Evolutionary conservation across 2,329 filamentous ascomycete species (phyloP).

Genomic region (Phaeosphaeriaceae sp.): DNA sequence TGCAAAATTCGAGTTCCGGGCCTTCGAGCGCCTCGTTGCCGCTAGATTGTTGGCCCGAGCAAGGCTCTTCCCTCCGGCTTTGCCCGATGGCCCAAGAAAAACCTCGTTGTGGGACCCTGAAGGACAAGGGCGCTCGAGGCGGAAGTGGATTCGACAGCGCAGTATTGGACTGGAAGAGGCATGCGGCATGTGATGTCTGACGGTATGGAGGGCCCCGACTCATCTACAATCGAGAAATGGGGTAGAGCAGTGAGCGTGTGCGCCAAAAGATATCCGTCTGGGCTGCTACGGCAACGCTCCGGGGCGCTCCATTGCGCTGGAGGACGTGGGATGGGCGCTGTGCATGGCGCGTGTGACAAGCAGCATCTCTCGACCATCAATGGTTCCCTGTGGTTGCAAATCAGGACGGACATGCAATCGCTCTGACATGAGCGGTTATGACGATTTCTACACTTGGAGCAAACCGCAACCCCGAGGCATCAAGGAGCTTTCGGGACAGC

Average conservation of each 20-base stretch:
- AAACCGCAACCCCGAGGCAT: conserved; percentile 31
- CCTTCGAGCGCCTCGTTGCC: conserved; percentile 11
- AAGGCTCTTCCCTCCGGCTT: conserved; percentile 18
- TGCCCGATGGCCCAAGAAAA: conserved; percentile 25
- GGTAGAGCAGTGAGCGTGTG: conserved; percentile 20
- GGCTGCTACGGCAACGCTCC: conserved; percentile 32
- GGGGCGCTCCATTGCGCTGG: conserved; percentile 1
- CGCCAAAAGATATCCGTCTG: conserved; percentile 18
- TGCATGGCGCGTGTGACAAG: neutral
- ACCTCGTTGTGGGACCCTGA: conserved; percentile 19
- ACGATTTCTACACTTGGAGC: conserved; percentile 9
- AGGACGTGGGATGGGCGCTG: conserved; percentile 8
- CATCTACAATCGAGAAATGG: conserved; percentile 16
- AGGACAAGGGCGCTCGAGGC: neutral
- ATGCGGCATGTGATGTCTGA: conserved; percentile 1
- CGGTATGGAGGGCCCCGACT: conserved; percentile 13
- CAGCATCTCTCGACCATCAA: neutral
- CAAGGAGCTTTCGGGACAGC: conserved; percentile 28
- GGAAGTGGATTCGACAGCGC: conserved; percentile 13
- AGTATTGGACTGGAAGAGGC: conserved; percentile 20
- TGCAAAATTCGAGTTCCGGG: conserved; percentile 26
- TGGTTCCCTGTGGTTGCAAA: neutral
- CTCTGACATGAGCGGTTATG: neutral
- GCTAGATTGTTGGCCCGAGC: conserved; percentile 25
- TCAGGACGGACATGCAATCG: no score